Conservation (phyloP, 306 rosid species). For the Vigna radiata region DNA sequence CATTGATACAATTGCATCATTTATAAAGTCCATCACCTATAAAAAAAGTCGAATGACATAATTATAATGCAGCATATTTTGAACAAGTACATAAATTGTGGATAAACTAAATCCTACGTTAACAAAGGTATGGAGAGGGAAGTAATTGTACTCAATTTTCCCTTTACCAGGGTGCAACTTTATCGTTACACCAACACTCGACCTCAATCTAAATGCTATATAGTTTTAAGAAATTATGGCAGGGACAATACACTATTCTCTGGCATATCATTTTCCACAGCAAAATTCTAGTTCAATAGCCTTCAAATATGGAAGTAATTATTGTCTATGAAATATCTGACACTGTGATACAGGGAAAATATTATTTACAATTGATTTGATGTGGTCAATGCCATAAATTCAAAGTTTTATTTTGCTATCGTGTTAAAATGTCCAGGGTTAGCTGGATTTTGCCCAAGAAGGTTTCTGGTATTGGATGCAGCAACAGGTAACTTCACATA, state of each 20-base stretch:
- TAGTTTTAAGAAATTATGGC: constrained; percentile 3
- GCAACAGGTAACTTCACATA: constrained; percentile 9
- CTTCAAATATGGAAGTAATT: constrained; percentile 14
- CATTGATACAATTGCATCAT: constrained; percentile 85
- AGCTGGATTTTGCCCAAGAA: constrained; percentile 1
- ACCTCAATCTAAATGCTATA: neutral
- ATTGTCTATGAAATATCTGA: constrained; percentile 10
- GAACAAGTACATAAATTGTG: constrained; percentile 30
- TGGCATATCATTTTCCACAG: constrained; percentile 34
- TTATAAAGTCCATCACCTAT: constrained; percentile 94
- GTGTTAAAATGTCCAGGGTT: constrained; percentile 26
- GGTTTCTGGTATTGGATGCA: constrained; percentile 10
- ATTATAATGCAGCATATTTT: constrained; percentile 39
- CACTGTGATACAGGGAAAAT: neutral
- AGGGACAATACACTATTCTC: neutral
- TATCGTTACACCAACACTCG: neutral
- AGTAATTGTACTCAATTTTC: neutral
- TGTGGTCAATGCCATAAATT: neutral
- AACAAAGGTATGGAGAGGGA: neutral
- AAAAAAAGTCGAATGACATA: constrained; percentile 34
- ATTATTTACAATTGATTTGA: constrained; percentile 15
- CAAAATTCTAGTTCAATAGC: constrained; percentile 17
- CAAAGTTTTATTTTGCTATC: constrained; percentile 14
- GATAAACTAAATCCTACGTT: constrained; percentile 15
- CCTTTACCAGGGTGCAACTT: too few relatives aligned